Evolutionary conservation across 2,329 filamentous ascomycete genomes (phyloP).

Genomic region (Ascosphaera apis): DNA sequence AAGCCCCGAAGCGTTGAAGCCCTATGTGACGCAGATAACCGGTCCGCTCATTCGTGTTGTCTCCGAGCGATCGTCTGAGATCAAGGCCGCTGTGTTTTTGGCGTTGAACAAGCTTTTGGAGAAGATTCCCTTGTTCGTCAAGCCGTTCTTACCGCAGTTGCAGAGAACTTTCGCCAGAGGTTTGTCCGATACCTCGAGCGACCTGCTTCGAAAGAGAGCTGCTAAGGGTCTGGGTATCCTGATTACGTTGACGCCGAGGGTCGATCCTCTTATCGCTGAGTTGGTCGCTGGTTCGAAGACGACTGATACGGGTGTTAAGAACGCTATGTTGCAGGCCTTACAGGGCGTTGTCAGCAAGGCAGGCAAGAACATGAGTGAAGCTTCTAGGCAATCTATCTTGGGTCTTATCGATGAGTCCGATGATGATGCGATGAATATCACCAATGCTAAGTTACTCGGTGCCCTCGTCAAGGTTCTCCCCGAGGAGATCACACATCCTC

Average conservation of each 20-base stretch:
- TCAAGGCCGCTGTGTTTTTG: conserved; percentile 82
- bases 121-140: conserved; percentile 87
- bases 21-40: conserved; percentile 92
- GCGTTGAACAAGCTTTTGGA: conserved; percentile 88
- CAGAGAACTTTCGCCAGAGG: conserved; percentile 95
- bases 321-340: conserved; percentile 88
- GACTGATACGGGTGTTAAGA: conserved; percentile 61
- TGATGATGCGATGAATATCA: conserved; percentile 62
- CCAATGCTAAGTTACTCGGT: conserved; percentile 72
- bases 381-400: conserved; percentile 66
- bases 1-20: conserved; percentile 65
- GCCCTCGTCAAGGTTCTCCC: conserved; percentile 74
- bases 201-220: conserved; percentile 63
- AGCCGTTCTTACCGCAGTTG: conserved; percentile 89
- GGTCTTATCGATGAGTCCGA: conserved; percentile 68
- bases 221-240: conserved; percentile 85
- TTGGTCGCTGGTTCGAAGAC: conserved; percentile 93
- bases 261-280: conserved; percentile 82
- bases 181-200: conserved; percentile 77
- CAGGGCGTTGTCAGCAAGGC: conserved; percentile 95
- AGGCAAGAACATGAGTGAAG: conserved; percentile 81
- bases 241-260: conserved; percentile 83
- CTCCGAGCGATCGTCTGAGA: conserved; percentile 83
- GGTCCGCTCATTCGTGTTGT: conserved; percentile 94
- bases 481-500: conserved; percentile 36